These are phyloP conservation scores for Endoconidiophora polonica DNA, from an alignment of 2,329 filamentous ascomycete genomes.

Conservation along the genomic window DNA sequence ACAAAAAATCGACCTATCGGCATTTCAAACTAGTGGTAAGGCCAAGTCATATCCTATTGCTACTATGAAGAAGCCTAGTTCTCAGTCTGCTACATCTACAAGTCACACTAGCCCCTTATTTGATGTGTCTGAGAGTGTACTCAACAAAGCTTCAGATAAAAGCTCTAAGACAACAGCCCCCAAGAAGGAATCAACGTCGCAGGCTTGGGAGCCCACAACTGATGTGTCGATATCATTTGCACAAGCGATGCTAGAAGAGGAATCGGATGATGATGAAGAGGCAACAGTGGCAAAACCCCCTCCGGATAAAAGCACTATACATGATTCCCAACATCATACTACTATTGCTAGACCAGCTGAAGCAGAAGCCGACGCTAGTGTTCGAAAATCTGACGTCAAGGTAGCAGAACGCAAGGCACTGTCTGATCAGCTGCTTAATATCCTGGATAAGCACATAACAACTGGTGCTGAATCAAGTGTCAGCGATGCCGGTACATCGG, in stretches of 20 bases:
- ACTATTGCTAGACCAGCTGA: no score
- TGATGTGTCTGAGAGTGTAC: conserved; percentile 3
- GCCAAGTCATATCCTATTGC: neutral
- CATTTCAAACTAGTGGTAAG: neutral
- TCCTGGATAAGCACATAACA: conserved; percentile 12
- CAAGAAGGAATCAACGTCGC: neutral
- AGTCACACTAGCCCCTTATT: neutral
- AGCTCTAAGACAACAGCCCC: neutral
- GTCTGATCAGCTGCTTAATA: conserved; percentile 11
- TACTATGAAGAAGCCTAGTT: neutral
- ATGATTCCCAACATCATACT: no score
- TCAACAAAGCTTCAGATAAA: neutral
- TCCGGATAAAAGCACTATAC: no score
- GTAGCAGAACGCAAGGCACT: conserved; percentile 8
- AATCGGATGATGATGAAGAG: conserved; percentile 1
- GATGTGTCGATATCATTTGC: neutral
- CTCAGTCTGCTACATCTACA: neutral
- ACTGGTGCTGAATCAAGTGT: neutral
- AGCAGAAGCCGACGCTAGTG: no score
- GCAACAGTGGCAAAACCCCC: no score
- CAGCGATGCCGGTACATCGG: no score
- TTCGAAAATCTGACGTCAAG: no score
- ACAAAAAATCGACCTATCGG: neutral
- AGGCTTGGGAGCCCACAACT: neutral
- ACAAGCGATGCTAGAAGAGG: conserved; percentile 8